phyloP scores from a whole-genome alignment of 345 rosid genomes.

The Moricandia arvensis region DNA sequence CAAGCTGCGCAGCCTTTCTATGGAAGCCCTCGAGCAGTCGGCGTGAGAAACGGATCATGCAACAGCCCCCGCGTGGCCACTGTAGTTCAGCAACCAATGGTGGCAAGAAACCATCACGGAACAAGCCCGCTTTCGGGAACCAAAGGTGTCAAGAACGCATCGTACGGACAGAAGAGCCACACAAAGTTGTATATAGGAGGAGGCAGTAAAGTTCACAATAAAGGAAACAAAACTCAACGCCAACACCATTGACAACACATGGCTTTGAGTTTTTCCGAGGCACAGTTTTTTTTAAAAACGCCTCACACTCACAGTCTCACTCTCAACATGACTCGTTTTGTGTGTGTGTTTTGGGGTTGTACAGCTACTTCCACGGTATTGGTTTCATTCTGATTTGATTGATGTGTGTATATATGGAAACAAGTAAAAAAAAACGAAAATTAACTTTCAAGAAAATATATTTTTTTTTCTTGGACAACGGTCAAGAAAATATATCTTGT shows the following conservation, averaged over 20 bases:
- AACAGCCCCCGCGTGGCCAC: constrained; percentile 6
- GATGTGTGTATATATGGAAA: constrained; percentile 26
- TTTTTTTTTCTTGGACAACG: no score
- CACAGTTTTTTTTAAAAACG: constrained; percentile 22
- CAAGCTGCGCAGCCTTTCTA: constrained; percentile 13
- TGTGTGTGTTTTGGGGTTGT: constrained; percentile 1
- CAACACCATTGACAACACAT: constrained; percentile 27
- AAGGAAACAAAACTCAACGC: constrained; percentile 32
- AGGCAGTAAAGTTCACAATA: constrained; percentile 15
- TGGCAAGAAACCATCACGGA: constrained; percentile 35
- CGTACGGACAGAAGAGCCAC: constrained; percentile 26
- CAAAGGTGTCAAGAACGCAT: constrained; percentile 22
- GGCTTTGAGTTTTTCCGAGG: constrained; percentile 17
- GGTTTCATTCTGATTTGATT: constrained; percentile 8
- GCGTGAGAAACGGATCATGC: constrained; percentile 18
- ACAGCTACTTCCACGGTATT: constrained; percentile 21
- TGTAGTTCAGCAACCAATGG: constrained; percentile 11
- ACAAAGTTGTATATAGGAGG: constrained; percentile 34
- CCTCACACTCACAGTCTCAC: constrained; percentile 11
- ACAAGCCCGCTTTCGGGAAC: constrained; percentile 32
- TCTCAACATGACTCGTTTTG: constrained; percentile 1
- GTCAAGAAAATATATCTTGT: no score
- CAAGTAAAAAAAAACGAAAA: neutral
- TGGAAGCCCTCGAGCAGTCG: constrained; percentile 21
- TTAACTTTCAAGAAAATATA: neutral